Evolutionary conservation across 257 asterid species (phyloP).

Genomic region (Haberlea rhodopensis): DNA sequence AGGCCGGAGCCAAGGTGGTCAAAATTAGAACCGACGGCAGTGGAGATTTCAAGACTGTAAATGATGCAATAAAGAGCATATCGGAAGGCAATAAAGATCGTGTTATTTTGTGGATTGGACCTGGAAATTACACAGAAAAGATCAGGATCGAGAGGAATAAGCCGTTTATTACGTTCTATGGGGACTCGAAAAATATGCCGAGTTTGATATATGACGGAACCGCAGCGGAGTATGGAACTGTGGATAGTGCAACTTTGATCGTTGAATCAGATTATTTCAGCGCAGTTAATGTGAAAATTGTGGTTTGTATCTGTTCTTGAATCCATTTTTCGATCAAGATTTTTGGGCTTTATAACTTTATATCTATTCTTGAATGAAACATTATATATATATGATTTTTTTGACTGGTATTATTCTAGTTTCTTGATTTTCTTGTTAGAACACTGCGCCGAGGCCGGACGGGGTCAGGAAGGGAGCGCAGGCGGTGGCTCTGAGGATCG

Average conservation of each 20-base stretch:
- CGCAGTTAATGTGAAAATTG: constrained; percentile 54
- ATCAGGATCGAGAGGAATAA: constrained; percentile 34
- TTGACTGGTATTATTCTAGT: neutral
- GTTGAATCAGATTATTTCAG: constrained; percentile 54
- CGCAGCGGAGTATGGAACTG: constrained; percentile 51
- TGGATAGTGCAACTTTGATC: constrained; percentile 57
- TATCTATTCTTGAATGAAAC: neutral
- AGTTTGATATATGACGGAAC: constrained; percentile 41
- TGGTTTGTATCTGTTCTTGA: constrained; percentile 38
- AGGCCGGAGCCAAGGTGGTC: constrained; percentile 30
- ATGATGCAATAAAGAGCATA: constrained; percentile 54
- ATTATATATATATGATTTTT: no score
- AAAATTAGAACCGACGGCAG: constrained; percentile 42
- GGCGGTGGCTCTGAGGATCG: constrained; percentile 54
- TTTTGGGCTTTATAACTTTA: neutral
- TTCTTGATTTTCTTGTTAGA: constrained; percentile 35
- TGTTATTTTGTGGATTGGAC: constrained; percentile 47
- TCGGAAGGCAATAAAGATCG: constrained; percentile 50
- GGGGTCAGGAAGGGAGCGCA: constrained; percentile 38
- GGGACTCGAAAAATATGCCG: constrained; percentile 53
- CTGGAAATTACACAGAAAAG: constrained; percentile 71
- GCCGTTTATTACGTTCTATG: constrained; percentile 58
- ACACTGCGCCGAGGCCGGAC: constrained; percentile 65
- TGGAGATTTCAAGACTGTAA: constrained; percentile 60
- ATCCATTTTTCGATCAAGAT: neutral